Evolutionary conservation across 495 filamentous ascomycete genomes (phyloP).

Genomic region (Choiromyces venosus): DNA sequence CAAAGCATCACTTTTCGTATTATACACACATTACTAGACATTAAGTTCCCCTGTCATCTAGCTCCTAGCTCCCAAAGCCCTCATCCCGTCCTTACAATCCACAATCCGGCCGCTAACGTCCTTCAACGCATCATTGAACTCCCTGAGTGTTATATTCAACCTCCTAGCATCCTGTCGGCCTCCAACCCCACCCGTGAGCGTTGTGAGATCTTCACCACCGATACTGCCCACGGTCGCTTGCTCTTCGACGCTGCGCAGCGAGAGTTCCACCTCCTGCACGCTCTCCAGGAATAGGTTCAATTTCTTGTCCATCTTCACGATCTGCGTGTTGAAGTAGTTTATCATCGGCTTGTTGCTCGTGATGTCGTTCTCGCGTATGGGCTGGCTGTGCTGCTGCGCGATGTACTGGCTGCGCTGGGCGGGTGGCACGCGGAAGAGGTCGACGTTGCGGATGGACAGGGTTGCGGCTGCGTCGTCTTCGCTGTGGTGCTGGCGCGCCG

Average conservation of each 20-base stretch:
- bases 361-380: constrained; percentile 38
- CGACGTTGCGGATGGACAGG: constrained; percentile 38
- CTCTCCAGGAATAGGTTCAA: constrained; percentile 31
- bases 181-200: constrained; percentile 25
- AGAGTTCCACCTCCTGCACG: constrained; percentile 40
- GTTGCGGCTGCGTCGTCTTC: constrained; percentile 36
- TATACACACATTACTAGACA: constrained; percentile 6
- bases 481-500: constrained; percentile 28
- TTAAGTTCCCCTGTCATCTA: constrained; percentile 9
- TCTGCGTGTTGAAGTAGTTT: constrained; percentile 38
- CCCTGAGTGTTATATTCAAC: constrained; percentile 38
- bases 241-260: constrained; percentile 34
- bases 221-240: constrained; percentile 29
- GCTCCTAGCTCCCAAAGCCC: constrained; percentile 27
- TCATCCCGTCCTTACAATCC: constrained; percentile 39
- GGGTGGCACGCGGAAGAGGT: constrained; percentile 40
- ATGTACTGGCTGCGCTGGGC: constrained; percentile 39
- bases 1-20: constrained; percentile 4
- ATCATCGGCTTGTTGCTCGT: constrained; percentile 41
- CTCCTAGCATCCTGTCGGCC: constrained; percentile 39
- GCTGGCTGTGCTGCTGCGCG: constrained; percentile 29
- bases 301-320: constrained; percentile 35
- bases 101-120: constrained; percentile 39
- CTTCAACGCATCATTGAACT: constrained; percentile 40
- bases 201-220: constrained; percentile 24